Conservation (phyloP, 352 stramenopile species). For the Pythium apleroticum region DNA sequence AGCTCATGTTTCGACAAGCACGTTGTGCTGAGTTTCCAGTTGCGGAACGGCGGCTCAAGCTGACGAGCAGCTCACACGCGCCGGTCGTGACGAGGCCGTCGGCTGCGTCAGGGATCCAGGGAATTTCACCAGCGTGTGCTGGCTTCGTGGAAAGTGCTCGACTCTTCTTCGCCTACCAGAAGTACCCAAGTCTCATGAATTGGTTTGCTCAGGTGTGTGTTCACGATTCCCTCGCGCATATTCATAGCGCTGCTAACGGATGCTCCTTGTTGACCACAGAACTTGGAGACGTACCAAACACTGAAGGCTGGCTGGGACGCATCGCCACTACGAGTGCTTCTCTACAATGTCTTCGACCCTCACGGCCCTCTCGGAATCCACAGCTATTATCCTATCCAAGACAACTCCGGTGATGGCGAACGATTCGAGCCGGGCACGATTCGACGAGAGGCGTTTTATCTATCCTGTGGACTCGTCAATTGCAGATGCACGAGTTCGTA, state of each 20-base stretch:
- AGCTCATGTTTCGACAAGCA: slow-evolving; percentile 79
- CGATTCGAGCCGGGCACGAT: slow-evolving; percentile 47
- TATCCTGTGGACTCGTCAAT: slow-evolving; percentile 68
- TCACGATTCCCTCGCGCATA: background rate
- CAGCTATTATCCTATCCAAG: slow-evolving; percentile 76
- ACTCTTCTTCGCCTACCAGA: slow-evolving; percentile 79
- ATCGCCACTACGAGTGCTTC: slow-evolving; percentile 65
- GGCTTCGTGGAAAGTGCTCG: slow-evolving; percentile 73
- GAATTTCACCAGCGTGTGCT: slow-evolving; percentile 42
- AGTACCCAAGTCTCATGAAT: slow-evolving; percentile 77
- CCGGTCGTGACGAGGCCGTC: background rate
- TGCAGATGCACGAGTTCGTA: slow-evolving; percentile 68
- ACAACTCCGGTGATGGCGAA: background rate
- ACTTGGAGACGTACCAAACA: slow-evolving; percentile 77
- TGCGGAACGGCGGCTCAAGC: slow-evolving; percentile 39
- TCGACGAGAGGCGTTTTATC: slow-evolving; percentile 76
- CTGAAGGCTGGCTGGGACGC: slow-evolving; percentile 53
- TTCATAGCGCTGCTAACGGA: background rate
- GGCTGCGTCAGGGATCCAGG: slow-evolving; percentile 4
- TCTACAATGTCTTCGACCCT: slow-evolving; percentile 78
- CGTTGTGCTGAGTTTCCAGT: slow-evolving; percentile 58
- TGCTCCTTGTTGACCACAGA: slow-evolving; percentile 36
- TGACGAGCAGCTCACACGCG: background rate
- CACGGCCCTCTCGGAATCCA: slow-evolving; percentile 78
- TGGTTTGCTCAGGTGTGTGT: slow-evolving; percentile 78